phyloP scores from a whole-genome alignment of 768 basidiomycete genomes.

The Goffeauzyma gilvescens region DNA sequence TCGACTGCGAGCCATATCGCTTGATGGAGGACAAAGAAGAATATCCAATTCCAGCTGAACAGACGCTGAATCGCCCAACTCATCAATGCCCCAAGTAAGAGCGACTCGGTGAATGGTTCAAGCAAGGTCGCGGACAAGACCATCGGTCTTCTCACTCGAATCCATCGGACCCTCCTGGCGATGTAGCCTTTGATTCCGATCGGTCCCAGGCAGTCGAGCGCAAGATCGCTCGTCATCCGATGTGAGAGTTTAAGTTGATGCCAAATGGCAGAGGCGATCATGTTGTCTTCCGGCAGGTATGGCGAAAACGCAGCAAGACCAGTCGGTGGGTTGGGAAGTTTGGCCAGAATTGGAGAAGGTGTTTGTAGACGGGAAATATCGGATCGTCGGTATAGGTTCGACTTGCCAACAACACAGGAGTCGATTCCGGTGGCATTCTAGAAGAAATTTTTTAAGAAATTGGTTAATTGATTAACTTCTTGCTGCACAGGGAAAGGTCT shows the following conservation, averaged over 20 bases:
- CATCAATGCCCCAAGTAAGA: constrained; percentile 51
- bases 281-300: constrained; percentile 93
- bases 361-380: constrained; percentile 45
- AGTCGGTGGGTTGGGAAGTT: constrained; percentile 26
- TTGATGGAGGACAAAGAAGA: constrained; percentile 41
- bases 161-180: constrained; percentile 81
- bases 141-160: constrained; percentile 90
- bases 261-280: constrained; percentile 83
- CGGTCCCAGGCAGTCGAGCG: constrained; percentile 66
- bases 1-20: constrained; percentile 56
- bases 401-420: constrained; percentile 93
- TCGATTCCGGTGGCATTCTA: constrained; percentile 63
- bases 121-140: constrained; percentile 62
- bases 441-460: too few species aligned
- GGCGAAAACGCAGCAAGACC: constrained; percentile 67
- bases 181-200: constrained; percentile 74
- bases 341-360: constrained; percentile 16
- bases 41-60: constrained; percentile 15
- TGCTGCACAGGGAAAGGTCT: too few species aligned
- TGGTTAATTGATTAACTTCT: too few species aligned
- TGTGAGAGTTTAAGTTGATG: constrained; percentile 77
- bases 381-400: constrained; percentile 76
- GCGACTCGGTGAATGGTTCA: constrained; percentile 81
- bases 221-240: constrained; percentile 76
- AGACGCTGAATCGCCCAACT: constrained; percentile 39